These are phyloP conservation scores for Shiraia sp. DNA, from an alignment of 2,329 filamentous ascomycete genomes.

Conservation along the genomic window DNA sequence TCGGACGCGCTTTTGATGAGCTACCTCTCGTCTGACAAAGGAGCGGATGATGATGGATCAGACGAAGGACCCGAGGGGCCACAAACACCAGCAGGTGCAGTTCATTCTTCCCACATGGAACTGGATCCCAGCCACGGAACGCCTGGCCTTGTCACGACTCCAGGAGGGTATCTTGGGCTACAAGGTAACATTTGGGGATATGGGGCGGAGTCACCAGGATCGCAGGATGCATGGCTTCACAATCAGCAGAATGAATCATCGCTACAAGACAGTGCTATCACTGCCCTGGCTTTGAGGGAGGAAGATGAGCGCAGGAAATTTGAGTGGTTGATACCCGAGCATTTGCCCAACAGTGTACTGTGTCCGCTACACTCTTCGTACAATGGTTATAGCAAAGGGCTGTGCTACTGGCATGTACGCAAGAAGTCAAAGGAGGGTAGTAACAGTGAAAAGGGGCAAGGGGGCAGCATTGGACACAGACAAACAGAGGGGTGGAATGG, in stretches of 20 bases:
- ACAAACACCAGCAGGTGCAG: not conserved
- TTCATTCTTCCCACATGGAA: conserved; percentile 2
- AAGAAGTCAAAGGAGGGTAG: not conserved
- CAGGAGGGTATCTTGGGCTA: conserved; percentile 13
- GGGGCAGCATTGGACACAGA: conserved; percentile 6
- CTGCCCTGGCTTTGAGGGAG: conserved; percentile 12
- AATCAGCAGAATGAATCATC: conserved; percentile 7
- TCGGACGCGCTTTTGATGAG: conserved; percentile 43
- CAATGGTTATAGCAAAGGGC: conserved; percentile 39
- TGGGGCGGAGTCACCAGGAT: conserved; percentile 1
- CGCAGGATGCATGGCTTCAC: conserved; percentile 18
- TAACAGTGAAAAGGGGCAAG: conserved; percentile 12
- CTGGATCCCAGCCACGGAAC: conserved; percentile 7
- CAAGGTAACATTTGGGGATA: conserved; percentile 5
- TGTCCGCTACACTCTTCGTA: conserved; percentile 50
- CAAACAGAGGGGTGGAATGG: conserved; percentile 1
- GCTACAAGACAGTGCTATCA: conserved; percentile 8
- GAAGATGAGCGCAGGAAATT: conserved; percentile 38
- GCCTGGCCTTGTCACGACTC: conserved; percentile 4
- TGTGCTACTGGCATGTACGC: conserved; percentile 49
- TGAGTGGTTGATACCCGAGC: conserved; percentile 50
- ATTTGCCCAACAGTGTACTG: conserved; percentile 48
- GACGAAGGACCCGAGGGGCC: conserved; percentile 31
- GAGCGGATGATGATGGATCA: conserved; percentile 10
- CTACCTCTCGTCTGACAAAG: conserved; percentile 18